Base-by-base conservation (phyloP, 371 early-diverging fungal genomes). In the Entomophthora muscae region DNA sequence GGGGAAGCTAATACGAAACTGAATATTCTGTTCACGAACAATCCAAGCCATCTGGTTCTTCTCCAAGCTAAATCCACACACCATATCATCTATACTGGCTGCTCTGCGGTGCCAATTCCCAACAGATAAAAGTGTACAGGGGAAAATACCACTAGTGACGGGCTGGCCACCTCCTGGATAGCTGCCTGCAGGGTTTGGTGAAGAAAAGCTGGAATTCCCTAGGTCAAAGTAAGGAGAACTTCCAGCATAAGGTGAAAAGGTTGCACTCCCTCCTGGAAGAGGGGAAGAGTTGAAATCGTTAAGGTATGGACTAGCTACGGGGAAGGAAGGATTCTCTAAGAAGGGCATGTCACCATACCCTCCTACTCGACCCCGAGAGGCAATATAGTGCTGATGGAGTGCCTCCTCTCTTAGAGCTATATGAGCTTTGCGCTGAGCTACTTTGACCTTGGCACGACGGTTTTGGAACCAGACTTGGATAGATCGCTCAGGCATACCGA, bases 391-490 rank as follows among this genome's bases (percentile, higher is more conserved):
- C 23, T 10, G 66, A 61, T 66, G 67, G 69, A 70, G 65, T 57
- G 75, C 77, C 65, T 79, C 78, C 65, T 82, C 64, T 81, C 78
- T 7, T 75, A 75, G 57, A 79, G 71, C 52, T 78, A 64, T 12
- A 76, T 73, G 33, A 78, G 66, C 64, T 76, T 74, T 61, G 79
- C 79, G 70, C 63, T 81, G 79, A 59, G 75, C 70, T 70, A 77
- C 83, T 75, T 91, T 93, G 28, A 85, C 85, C 74, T 93, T 94
- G 55, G 95, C 94, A 57, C 99, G 80, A 68, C 92, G 80, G 80
- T 99, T 99, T 73, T 99, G 99, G 79, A 99, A 99, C 99, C 99
- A 98, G 67, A 98, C 92, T 72, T 99, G 96, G 65, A 98, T 91
- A 17, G 91, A 85, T 69, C 91, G 78, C 66, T 85, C 86, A 28